phyloP scores from a whole-genome alignment of 306 rosid species.

The Vigna radiata region DNA sequence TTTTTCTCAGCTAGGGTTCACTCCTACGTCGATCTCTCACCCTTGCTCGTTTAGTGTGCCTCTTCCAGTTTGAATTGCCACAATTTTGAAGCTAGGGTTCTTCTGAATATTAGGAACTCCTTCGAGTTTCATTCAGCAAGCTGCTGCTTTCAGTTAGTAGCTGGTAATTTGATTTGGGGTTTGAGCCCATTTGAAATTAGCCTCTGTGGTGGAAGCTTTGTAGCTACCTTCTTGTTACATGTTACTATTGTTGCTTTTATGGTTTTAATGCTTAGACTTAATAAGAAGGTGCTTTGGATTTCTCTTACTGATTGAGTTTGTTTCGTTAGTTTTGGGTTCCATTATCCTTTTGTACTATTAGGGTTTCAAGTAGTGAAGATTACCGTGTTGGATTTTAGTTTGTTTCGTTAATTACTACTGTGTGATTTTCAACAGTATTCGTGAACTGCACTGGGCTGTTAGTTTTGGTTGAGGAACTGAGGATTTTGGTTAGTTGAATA shows the following conservation, averaged over 20 bases:
- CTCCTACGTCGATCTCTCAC: slow-evolving; percentile 26
- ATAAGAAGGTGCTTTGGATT: slow-evolving; percentile 1
- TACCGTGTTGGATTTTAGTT: background rate
- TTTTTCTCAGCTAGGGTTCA: slow-evolving; percentile 46
- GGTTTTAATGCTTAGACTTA: background rate
- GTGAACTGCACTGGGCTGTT: background rate
- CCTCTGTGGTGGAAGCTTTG: slow-evolving; percentile 23
- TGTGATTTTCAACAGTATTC: slow-evolving; percentile 33
- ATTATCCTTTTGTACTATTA: slow-evolving; percentile 5
- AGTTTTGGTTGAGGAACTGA: slow-evolving; percentile 7
- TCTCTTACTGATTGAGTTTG: background rate
- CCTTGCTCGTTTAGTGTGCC: background rate
- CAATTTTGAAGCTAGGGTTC: background rate
- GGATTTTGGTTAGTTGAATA: slow-evolving; percentile 14
- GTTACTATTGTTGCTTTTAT: background rate
- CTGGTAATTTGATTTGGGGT: slow-evolving; percentile 32
- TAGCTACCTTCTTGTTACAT: slow-evolving; percentile 1
- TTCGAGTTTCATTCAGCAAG: slow-evolving; percentile 23
- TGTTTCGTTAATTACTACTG: background rate
- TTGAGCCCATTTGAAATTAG: slow-evolving; percentile 19
- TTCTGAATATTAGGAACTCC: background rate
- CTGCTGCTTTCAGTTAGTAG: slow-evolving; percentile 1
- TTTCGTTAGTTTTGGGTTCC: background rate
- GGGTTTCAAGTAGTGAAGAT: slow-evolving; percentile 17
- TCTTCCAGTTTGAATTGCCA: background rate